These are phyloP conservation scores for Phytophthora pini DNA, from an alignment of 352 stramenopile genomes.

Conservation along the genomic window DNA sequence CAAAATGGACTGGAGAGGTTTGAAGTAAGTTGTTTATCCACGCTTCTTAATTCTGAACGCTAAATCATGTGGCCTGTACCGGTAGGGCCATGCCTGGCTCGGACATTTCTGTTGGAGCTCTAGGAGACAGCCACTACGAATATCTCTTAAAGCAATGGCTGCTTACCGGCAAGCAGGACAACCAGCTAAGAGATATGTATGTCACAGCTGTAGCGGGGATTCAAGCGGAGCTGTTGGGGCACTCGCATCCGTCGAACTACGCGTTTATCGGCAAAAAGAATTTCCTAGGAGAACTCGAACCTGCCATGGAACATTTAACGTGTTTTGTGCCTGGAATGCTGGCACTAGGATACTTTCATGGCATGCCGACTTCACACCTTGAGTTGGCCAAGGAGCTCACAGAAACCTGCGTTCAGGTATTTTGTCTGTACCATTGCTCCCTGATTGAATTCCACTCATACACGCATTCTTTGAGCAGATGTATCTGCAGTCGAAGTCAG, in stretches of 20 bases:
- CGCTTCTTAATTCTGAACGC: background rate
- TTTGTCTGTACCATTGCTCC: background rate
- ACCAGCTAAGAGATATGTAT: slow-evolving; percentile 58
- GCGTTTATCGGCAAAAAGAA: slow-evolving; percentile 55
- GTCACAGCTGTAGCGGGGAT: slow-evolving; percentile 60
- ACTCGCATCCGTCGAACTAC: slow-evolving; percentile 46
- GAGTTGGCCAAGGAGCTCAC: slow-evolving; percentile 75
- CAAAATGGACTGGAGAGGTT: slow-evolving; percentile 36
- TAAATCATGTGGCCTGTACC: background rate
- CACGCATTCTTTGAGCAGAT: slow-evolving; percentile 46
- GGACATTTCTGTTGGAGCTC: slow-evolving; percentile 57
- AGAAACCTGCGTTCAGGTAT: slow-evolving; percentile 73
- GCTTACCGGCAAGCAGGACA: slow-evolving; percentile 55
- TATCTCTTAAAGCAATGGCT: slow-evolving; percentile 86
- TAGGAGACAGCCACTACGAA: slow-evolving; percentile 78
- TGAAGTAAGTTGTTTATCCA: slow-evolving; percentile 23
- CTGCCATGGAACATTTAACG: slow-evolving; percentile 85
- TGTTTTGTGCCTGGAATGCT: slow-evolving; percentile 91
- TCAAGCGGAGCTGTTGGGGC: slow-evolving; percentile 42
- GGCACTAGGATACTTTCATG: slow-evolving; percentile 66
- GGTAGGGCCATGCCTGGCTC: slow-evolving; percentile 17
- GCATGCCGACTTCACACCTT: slow-evolving; percentile 61
- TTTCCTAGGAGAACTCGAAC: slow-evolving; percentile 28
- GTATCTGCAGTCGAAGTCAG: slow-evolving; percentile 65
- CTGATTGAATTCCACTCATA: background rate